Conservation (phyloP, 2,329 filamentous ascomycete genomes). For the Aspergillus glaucus region DNA sequence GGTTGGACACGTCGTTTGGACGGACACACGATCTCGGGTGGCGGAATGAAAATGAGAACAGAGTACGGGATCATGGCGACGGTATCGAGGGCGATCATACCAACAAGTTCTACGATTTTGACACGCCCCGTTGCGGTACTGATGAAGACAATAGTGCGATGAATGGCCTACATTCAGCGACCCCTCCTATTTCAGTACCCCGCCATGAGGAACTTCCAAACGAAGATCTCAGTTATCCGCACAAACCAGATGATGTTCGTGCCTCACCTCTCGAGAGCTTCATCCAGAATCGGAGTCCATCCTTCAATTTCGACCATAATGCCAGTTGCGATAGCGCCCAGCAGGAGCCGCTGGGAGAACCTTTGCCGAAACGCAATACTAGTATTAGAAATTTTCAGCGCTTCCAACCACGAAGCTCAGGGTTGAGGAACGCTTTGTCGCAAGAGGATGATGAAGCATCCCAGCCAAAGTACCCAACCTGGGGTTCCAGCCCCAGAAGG, state of each 20-base stretch:
- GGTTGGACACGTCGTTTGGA: slow-evolving; percentile 34
- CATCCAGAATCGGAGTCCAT: slow-evolving; percentile 33
- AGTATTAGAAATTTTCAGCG: slow-evolving; percentile 18
- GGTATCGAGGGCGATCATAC: slow-evolving; percentile 33
- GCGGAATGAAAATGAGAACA: slow-evolving; percentile 19
- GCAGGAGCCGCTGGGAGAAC: slow-evolving; percentile 33
- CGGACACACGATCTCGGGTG: slow-evolving; percentile 19
- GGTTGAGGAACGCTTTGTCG: slow-evolving; percentile 30
- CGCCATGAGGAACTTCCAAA: slow-evolving; percentile 27
- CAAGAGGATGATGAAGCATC: slow-evolving; percentile 23
- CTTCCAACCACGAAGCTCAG: slow-evolving; percentile 28
- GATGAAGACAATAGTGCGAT: slow-evolving; percentile 35
- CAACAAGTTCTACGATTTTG: slow-evolving; percentile 28
- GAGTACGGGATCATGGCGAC: slow-evolving; percentile 22
- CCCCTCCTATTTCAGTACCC: slow-evolving; percentile 42
- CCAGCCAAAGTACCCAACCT: slow-evolving; percentile 12
- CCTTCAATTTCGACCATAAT: slow-evolving; percentile 38
- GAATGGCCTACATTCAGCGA: slow-evolving; percentile 35
- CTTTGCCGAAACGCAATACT: slow-evolving; percentile 27
- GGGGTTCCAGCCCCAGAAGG: slow-evolving; percentile 17
- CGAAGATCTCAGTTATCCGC: slow-evolving; percentile 27
- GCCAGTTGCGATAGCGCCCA: slow-evolving; percentile 36
- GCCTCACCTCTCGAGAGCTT: slow-evolving; percentile 38
- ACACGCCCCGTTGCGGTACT: slow-evolving; percentile 29
- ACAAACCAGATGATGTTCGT: slow-evolving; percentile 31